Conservation (phyloP, 169 alveolate genomes). For the Plasmodium knowlesi region DNA sequence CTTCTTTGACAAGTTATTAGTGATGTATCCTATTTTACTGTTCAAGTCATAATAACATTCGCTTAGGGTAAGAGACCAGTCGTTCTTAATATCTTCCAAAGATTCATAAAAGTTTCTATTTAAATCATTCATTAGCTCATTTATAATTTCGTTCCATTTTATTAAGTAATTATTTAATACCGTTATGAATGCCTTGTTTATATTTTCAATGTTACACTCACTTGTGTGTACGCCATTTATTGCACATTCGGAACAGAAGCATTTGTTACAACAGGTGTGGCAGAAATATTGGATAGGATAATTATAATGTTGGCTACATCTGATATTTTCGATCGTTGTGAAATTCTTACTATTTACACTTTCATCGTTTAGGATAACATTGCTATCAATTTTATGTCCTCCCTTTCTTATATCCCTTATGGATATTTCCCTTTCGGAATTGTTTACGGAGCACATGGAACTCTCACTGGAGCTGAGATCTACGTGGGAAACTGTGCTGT, state of each 20-base stretch:
- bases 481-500: not conserved
- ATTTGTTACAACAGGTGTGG: conserved; percentile 79
- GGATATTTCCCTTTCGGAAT: conserved; percentile 28
- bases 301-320: conserved; percentile 84
- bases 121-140: conserved; percentile 75
- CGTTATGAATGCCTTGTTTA: conserved; percentile 79
- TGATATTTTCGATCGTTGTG: conserved; percentile 80
- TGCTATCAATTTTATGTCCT: not conserved
- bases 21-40: conserved; percentile 33
- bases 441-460: conserved; percentile 1
- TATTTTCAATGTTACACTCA: conserved; percentile 80
- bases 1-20: conserved; percentile 38
- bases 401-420: conserved; percentile 23
- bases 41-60: conserved; percentile 51
- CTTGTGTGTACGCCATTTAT: conserved; percentile 77
- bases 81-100: conserved; percentile 79
- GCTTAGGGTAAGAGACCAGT: conserved; percentile 77
- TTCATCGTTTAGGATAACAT: not conserved
- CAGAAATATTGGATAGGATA: conserved; percentile 87
- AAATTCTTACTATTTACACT: conserved; percentile 17
- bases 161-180: conserved; percentile 78
- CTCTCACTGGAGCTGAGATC: conserved; percentile 34
- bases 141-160: conserved; percentile 82
- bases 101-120: conserved; percentile 80
- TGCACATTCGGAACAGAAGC: conserved; percentile 87